phyloP scores from a whole-genome alignment of 2,329 filamentous ascomycete species.

The Ceratocystis variospora region DNA sequence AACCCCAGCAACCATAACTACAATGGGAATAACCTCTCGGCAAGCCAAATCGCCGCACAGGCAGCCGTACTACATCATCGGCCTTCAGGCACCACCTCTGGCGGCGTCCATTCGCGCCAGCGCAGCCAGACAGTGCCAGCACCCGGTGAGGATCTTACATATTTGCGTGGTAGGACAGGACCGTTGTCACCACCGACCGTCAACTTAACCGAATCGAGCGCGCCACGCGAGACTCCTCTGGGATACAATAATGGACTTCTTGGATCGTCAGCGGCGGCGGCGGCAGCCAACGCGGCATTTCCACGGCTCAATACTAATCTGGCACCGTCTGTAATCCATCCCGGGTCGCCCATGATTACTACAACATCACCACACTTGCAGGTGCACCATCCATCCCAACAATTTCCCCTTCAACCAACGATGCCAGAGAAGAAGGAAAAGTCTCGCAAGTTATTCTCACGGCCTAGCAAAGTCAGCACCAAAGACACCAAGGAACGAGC shows the following conservation, averaged over 20 bases:
- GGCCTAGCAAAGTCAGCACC: constrained; percentile 60
- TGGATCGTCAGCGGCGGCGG: constrained; percentile 51
- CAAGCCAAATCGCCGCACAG: constrained; percentile 71
- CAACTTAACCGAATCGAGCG: constrained; percentile 52
- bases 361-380: constrained; percentile 30
- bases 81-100: constrained; percentile 20
- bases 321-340: background rate
- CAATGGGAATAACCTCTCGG: constrained; percentile 32
- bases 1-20: constrained; percentile 20
- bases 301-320: constrained; percentile 31
- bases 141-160: constrained; percentile 32
- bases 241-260: constrained; percentile 48
- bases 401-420: constrained; percentile 32
- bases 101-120: constrained; percentile 42
- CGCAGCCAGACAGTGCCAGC: constrained; percentile 53
- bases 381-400: constrained; percentile 24
- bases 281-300: constrained; percentile 61
- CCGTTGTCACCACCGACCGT: constrained; percentile 49
- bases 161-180: constrained; percentile 18
- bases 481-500: constrained; percentile 55
- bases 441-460: constrained; percentile 70
- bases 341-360: constrained; percentile 8
- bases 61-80: constrained; percentile 58
- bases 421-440: constrained; percentile 60
- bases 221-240: constrained; percentile 43